Evolutionary conservation across 495 filamentous ascomycete species (phyloP).

Genomic region (Xylaria curta): DNA sequence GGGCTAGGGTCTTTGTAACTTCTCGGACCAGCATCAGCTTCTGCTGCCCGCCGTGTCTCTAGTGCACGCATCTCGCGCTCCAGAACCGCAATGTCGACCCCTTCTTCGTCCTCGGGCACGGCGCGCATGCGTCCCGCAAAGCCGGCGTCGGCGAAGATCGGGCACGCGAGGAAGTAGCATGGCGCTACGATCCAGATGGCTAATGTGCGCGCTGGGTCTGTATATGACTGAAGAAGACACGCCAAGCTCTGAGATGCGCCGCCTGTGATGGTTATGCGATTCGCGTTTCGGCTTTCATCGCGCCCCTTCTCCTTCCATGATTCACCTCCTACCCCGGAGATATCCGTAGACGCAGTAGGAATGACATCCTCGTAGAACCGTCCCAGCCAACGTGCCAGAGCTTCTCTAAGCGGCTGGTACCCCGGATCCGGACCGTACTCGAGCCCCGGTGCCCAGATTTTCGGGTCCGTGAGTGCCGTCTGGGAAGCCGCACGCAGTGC

Average conservation of each 20-base stretch:
- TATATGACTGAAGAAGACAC: slow-evolving; percentile 73
- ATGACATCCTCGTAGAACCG: slow-evolving; percentile 56
- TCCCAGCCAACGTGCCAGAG: slow-evolving; percentile 73
- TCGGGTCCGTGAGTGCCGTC: slow-evolving; percentile 62
- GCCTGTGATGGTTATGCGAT: slow-evolving; percentile 79
- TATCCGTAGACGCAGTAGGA: not conserved
- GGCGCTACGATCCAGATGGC: slow-evolving; percentile 82
- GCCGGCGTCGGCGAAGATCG: slow-evolving; percentile 81
- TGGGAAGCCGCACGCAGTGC: slow-evolving; percentile 62
- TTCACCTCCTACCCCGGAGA: not conserved
- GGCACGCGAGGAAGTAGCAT: slow-evolving; percentile 78
- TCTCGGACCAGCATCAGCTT: too few species aligned
- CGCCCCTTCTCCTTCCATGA: not conserved
- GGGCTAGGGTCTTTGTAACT: slow-evolving; percentile 42
- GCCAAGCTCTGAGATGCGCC: slow-evolving; percentile 80
- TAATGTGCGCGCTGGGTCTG: slow-evolving; percentile 76
- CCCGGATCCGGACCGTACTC: slow-evolving; percentile 82
- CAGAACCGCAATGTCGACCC: slow-evolving; percentile 69
- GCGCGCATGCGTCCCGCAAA: slow-evolving; percentile 66
- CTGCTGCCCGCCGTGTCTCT: too few species aligned
- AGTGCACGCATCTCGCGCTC: slow-evolving; percentile 50
- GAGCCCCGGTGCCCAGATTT: slow-evolving; percentile 63
- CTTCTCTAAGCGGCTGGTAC: slow-evolving; percentile 66
- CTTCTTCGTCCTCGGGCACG: slow-evolving; percentile 76
- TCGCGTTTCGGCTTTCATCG: not conserved